These are phyloP conservation scores for Lumnitzera racemosa DNA, from an alignment of 345 rosid genomes.

Conservation along the genomic window DNA sequence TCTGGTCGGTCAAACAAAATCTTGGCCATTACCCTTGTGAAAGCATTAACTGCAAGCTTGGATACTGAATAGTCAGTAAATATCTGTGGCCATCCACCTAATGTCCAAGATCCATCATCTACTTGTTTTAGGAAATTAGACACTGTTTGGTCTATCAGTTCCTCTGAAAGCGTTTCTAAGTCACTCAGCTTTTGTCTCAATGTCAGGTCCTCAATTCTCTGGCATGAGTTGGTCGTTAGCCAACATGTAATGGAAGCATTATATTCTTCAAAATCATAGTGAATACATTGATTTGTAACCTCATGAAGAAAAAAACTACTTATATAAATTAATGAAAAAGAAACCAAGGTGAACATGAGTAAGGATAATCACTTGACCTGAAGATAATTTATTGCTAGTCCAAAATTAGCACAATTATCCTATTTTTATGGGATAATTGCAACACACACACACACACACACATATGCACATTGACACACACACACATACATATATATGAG, in stretches of 20 bases:
- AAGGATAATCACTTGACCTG: too few species aligned
- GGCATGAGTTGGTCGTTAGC: conserved; percentile 10
- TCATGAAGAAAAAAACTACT: too few species aligned
- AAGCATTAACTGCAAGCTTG: conserved; percentile 80
- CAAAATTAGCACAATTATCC: too few species aligned
- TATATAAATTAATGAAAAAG: too few species aligned
- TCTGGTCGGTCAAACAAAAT: conserved; percentile 53
- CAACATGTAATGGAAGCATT: neutral
- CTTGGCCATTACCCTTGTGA: conserved; percentile 62
- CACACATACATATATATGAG: too few species aligned
- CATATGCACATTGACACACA: too few species aligned
- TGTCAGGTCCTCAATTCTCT: conserved; percentile 57
- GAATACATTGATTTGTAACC: too few species aligned
- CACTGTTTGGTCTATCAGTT: conserved; percentile 46
- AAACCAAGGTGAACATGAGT: too few species aligned
- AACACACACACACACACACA: too few species aligned
- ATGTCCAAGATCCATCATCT: conserved; percentile 63
- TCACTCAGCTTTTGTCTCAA: conserved; percentile 53
- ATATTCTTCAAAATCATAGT: too few species aligned
- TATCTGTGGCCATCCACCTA: conserved; percentile 87
- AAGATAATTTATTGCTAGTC: too few species aligned
- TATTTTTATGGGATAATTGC: too few species aligned
- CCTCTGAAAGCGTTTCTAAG: conserved; percentile 57
- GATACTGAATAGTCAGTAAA: conserved; percentile 82
- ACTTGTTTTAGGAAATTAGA: conserved; percentile 68